Conservation (phyloP, 169 alveolate species). For the Babesia bigemina region DNA sequence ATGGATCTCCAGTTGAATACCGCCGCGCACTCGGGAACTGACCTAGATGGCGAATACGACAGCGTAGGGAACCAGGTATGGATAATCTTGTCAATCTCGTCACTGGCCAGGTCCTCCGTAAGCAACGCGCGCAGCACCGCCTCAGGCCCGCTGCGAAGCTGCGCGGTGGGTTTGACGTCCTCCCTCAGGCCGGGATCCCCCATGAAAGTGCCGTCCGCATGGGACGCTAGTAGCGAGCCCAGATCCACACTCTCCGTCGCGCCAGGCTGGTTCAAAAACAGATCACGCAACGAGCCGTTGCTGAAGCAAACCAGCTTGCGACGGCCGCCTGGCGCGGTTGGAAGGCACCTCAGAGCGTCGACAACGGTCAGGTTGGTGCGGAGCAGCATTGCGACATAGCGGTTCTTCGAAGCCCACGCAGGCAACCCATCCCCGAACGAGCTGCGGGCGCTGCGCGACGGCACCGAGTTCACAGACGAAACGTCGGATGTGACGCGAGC, state of each 20-base stretch:
- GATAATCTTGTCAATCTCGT: slow-evolving; percentile 56
- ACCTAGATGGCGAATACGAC: background rate
- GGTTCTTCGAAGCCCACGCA: background rate
- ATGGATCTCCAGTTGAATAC: background rate
- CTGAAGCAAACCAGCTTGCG: slow-evolving; percentile 49
- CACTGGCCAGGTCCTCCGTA: slow-evolving; percentile 47
- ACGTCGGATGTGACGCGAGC: background rate
- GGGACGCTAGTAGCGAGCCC: background rate
- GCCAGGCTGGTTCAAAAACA: slow-evolving; percentile 18
- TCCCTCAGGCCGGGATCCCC: background rate
- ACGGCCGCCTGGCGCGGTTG: background rate
- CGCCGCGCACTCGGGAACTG: too few species aligned
- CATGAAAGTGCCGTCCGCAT: background rate
- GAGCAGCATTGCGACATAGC: background rate
- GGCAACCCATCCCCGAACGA: background rate
- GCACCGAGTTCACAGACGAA: background rate
- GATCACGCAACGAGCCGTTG: slow-evolving; percentile 35
- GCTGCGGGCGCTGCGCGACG: background rate
- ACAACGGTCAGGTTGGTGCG: slow-evolving; percentile 31
- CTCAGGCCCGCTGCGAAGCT: slow-evolving; percentile 2
- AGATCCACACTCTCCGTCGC: slow-evolving; percentile 10
- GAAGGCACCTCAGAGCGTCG: slow-evolving; percentile 37
- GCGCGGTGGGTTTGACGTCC: background rate
- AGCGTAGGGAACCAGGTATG: slow-evolving; percentile 34
- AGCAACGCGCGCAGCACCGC: slow-evolving; percentile 26